These are phyloP conservation scores for Entamoeba histolytica DNA, from an alignment of 208 protist genomes.

Conservation along the genomic window DNA sequence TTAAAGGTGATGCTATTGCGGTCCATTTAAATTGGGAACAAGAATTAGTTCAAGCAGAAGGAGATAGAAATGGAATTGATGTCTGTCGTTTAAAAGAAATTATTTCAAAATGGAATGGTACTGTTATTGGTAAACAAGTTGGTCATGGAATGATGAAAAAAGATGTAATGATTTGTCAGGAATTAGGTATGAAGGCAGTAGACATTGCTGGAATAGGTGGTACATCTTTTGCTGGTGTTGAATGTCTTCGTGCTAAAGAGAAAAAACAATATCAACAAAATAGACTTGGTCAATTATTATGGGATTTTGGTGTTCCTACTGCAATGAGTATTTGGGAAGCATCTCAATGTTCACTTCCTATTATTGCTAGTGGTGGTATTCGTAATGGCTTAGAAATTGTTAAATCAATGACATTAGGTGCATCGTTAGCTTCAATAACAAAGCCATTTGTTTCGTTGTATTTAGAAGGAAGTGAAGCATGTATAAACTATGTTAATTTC, in stretches of 20 bases:
- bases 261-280: not conserved
- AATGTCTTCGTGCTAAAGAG: not conserved
- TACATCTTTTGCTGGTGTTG: not conserved
- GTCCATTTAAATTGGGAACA: not conserved
- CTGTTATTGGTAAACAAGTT: not conserved
- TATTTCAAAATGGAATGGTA: not conserved
- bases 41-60: not conserved
- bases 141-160: not conserved
- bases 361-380: not conserved
- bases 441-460: not conserved
- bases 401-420: not conserved
- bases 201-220: not conserved
- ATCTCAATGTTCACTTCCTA: not conserved
- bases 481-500: not conserved
- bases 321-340: not conserved
- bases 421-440: not conserved
- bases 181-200: not conserved
- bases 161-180: not conserved
- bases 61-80: not conserved
- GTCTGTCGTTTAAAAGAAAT: not conserved
- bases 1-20: not conserved
- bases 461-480: not conserved
- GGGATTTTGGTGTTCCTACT: not conserved
- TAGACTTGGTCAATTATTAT: not conserved
- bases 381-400: not conserved